Evolutionary conservation across 495 filamentous ascomycete genomes (phyloP).

Genomic region (Aspergillus steynii): DNA sequence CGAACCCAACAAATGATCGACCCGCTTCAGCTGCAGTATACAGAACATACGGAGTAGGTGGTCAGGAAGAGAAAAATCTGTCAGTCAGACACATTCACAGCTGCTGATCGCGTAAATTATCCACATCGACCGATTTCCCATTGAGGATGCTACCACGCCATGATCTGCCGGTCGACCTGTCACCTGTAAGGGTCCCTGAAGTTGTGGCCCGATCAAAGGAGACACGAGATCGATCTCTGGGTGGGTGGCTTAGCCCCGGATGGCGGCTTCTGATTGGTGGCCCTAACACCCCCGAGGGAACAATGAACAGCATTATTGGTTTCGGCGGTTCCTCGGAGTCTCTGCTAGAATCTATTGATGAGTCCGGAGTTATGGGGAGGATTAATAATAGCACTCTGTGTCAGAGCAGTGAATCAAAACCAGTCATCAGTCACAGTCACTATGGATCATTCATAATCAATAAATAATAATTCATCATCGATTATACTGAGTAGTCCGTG

Average conservation of each 20-base stretch:
- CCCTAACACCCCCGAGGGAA: constrained; percentile 1
- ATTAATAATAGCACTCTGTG: not conserved
- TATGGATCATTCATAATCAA: not conserved
- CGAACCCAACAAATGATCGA: not conserved
- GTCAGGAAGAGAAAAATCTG: not conserved
- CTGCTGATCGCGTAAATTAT: not conserved
- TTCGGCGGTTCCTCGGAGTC: not conserved
- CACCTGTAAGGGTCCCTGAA: constrained; percentile 19
- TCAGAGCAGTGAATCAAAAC: not conserved
- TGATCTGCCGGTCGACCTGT: constrained; percentile 14
- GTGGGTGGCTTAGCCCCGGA: not conserved
- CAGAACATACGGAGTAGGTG: not conserved
- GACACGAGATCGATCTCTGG: constrained; percentile 17
- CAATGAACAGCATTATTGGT: not conserved
- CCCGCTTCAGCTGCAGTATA: not conserved
- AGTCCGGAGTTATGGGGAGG: no score
- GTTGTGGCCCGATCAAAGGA: constrained; percentile 15
- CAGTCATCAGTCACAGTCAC: not conserved
- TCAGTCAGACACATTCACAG: not conserved
- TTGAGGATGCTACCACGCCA: not conserved
- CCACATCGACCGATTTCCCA: not conserved
- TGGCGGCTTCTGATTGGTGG: constrained; percentile 1
- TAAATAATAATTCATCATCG: no score
- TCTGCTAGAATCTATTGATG: no score
- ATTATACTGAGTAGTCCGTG: not conserved